Percentiles rank a stretch among this genome's conserved stretches.
Conservation (phyloP, 2,329 filamentous ascomycete species). For the Karstenula rhodostoma region DNA sequence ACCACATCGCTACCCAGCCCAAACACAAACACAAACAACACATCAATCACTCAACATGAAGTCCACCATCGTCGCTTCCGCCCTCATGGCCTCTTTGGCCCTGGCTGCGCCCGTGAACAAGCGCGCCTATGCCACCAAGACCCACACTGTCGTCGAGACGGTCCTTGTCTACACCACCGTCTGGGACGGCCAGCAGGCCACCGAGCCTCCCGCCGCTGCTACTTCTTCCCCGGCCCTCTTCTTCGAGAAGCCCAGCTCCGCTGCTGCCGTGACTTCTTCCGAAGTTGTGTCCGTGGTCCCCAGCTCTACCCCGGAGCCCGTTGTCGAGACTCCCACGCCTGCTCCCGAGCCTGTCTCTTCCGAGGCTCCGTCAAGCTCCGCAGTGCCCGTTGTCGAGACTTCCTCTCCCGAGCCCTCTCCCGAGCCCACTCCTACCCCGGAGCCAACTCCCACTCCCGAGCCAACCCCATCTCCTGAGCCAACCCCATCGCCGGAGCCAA, state of each 20-base stretch:
- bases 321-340: conserved; percentile 11
- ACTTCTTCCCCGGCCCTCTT: conserved; percentile 29
- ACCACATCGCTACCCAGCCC: conserved; percentile 31
- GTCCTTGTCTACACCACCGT: conserved; percentile 47
- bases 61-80: conserved; percentile 45
- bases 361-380: conserved; percentile 5
- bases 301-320: not conserved
- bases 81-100: conserved; percentile 46
- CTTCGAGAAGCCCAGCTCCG: conserved; percentile 32
- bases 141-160: conserved; percentile 43
- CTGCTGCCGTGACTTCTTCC: conserved; percentile 22
- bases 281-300: conserved; percentile 12
- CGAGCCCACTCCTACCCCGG: conserved; percentile 16
- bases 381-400: conserved; percentile 14
- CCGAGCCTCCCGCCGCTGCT: conserved; percentile 16
- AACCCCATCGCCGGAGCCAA: not conserved
- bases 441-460: not conserved
- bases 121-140: conserved; percentile 46
- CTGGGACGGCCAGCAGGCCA: conserved; percentile 35
- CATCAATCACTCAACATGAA: conserved; percentile 41
- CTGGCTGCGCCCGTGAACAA: conserved; percentile 44
- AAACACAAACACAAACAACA: conserved; percentile 14
- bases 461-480: conserved; percentile 3
- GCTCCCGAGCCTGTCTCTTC: conserved; percentile 11
- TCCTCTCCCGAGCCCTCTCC: conserved; percentile 14